Evolutionary conservation across 768 basidiomycete species (phyloP).

Genomic region (Calocybe cyanea): DNA sequence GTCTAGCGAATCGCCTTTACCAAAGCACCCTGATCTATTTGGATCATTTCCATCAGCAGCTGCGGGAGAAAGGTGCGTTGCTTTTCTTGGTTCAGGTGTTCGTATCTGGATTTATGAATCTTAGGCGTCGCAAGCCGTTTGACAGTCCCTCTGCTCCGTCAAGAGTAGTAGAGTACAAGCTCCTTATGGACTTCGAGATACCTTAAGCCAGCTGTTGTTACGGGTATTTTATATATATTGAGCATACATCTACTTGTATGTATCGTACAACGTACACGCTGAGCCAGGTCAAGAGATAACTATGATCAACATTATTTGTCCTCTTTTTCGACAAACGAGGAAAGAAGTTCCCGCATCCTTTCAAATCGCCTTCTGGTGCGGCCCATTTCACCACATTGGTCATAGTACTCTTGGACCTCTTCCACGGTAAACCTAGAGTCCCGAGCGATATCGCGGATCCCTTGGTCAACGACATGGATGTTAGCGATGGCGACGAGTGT

Average conservation of each 20-base stretch:
- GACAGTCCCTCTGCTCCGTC: conserved; percentile 78
- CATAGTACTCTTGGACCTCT: conserved; percentile 78
- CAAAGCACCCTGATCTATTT: conserved; percentile 95
- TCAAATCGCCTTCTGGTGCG: conserved; percentile 63
- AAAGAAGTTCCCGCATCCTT: conserved; percentile 55
- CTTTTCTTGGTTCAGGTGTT: background rate
- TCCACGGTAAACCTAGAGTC: conserved; percentile 69
- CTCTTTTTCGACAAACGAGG: conserved; percentile 32
- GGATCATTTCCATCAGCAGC: conserved; percentile 94
- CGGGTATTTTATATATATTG: background rate
- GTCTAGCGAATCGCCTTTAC: conserved; percentile 75
- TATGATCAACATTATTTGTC: conserved; percentile 1
- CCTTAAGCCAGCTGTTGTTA: conserved; percentile 18
- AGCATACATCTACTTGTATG: background rate
- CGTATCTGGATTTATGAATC: conserved; percentile 8
- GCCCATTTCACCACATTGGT: conserved; percentile 67
- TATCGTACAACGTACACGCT: too few species aligned
- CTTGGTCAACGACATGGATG: conserved; percentile 66
- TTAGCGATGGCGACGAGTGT: conserved; percentile 34
- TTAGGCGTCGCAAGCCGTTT: conserved; percentile 71
- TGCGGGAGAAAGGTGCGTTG: conserved; percentile 86
- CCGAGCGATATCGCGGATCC: conserved; percentile 60
- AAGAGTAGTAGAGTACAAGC: conserved; percentile 66
- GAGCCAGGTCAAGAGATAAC: too few species aligned
- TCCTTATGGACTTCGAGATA: conserved; percentile 61